phyloP scores from a whole-genome alignment of 2,329 filamentous ascomycete species.

The Pseudopyrenochaeta lycopersici region DNA sequence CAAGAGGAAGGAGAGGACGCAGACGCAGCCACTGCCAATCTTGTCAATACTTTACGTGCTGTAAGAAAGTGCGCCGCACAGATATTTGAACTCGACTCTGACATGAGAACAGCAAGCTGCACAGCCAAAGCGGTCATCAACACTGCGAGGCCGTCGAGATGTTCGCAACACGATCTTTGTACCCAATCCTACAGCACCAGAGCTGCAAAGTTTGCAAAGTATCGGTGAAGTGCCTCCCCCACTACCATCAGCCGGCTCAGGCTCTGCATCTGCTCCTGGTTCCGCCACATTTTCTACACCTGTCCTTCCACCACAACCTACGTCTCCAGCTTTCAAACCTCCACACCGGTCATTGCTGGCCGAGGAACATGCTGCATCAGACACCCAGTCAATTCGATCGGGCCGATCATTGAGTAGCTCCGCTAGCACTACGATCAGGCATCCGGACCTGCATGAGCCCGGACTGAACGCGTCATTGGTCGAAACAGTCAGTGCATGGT shows the following conservation, averaged over 20 bases:
- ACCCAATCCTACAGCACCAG: constrained; percentile 57
- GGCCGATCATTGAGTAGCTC: constrained; percentile 79
- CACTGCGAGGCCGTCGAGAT: constrained; percentile 86
- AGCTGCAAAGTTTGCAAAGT: constrained; percentile 48
- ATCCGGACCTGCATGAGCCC: constrained; percentile 80
- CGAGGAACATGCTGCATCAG: constrained; percentile 71
- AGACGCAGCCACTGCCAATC: constrained; percentile 76
- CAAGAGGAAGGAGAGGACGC: constrained; percentile 79
- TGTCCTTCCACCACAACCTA: constrained; percentile 39
- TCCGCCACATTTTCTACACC: constrained; percentile 30
- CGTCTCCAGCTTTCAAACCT: constrained; percentile 47
- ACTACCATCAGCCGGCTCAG: constrained; percentile 33
- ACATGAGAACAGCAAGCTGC: constrained; percentile 60
- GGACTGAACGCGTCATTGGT: constrained; percentile 90
- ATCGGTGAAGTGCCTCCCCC: constrained; percentile 44
- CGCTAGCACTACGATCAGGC: constrained; percentile 69
- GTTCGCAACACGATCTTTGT: constrained; percentile 91
- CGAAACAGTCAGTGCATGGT: constrained; percentile 87
- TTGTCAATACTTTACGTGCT: constrained; percentile 74
- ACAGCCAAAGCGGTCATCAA: constrained; percentile 68
- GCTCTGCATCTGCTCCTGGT: constrained; percentile 14
- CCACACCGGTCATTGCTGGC: constrained; percentile 46
- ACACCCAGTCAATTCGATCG: constrained; percentile 91
- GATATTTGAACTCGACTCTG: constrained; percentile 16
- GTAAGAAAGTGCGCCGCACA: constrained; percentile 50